Percentiles rank a stretch among this genome's conserved stretches.
phyloP scores from a whole-genome alignment of 2,329 filamentous ascomycete species.

The Alternaria ethzedia region DNA sequence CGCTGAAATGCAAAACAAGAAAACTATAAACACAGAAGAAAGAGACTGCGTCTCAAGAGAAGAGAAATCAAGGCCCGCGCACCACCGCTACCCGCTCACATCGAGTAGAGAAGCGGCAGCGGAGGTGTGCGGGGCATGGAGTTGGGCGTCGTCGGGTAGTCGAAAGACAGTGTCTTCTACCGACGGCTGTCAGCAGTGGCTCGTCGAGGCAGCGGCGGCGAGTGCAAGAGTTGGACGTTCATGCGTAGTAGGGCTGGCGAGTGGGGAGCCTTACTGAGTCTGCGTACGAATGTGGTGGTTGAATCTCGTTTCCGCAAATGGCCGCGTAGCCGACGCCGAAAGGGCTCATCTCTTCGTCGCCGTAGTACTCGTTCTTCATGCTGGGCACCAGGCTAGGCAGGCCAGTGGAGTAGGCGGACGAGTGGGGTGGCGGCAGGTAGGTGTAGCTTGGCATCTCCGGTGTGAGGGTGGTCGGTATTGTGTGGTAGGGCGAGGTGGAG shows the following conservation, averaged over 20 bases:
- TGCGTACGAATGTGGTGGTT: slow-evolving; percentile 67
- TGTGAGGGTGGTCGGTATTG: slow-evolving; percentile 46
- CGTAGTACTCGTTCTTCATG: slow-evolving; percentile 71
- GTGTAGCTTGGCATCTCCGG: slow-evolving; percentile 57
- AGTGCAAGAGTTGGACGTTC: slow-evolving; percentile 34
- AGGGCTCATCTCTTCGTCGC: slow-evolving; percentile 66
- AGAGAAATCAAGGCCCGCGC: slow-evolving; percentile 12
- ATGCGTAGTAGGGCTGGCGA: slow-evolving; percentile 48
- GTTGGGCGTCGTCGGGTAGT: slow-evolving; percentile 69
- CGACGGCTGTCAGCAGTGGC: slow-evolving; percentile 45
- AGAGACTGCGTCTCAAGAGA: slow-evolving; percentile 28
- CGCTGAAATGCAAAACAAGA: slow-evolving; percentile 49
- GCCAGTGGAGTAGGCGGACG: slow-evolving; percentile 58
- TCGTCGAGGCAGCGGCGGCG: slow-evolving; percentile 35
- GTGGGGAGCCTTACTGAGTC: slow-evolving; percentile 70
- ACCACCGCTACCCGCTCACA: slow-evolving; percentile 23
- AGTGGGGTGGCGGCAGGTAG: slow-evolving; percentile 61
- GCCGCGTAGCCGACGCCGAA: slow-evolving; percentile 74
- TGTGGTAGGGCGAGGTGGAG: slow-evolving; percentile 49
- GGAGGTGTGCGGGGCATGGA: slow-evolving; percentile 75
- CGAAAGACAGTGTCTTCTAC: slow-evolving; percentile 73
- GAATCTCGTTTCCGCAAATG: slow-evolving; percentile 68
- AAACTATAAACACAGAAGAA: slow-evolving; percentile 31
- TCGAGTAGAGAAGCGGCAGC: slow-evolving; percentile 44
- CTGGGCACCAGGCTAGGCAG: slow-evolving; percentile 66